Evolutionary conservation across 2,329 filamentous ascomycete genomes (phyloP), one percentile per base, ranked within the genome.

Genomic region (Drechslerella dactyloides): DNA sequence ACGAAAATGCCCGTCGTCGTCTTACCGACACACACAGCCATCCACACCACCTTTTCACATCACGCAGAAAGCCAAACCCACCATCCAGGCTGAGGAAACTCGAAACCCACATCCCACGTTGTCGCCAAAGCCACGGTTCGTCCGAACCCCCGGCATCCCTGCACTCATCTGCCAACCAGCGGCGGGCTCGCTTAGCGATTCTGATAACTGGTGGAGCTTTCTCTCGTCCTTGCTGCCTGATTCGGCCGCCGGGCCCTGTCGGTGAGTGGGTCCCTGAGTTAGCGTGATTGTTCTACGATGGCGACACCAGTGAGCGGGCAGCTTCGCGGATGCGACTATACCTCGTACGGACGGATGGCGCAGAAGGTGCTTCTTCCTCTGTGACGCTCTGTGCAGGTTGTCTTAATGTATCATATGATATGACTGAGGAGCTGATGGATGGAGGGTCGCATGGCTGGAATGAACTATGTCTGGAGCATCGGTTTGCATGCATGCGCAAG

Each of bases 261-360:
- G 8, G 15, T 21, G 15, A 19, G 44, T 48, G 44, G 44, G 17
- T 5, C 44, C 17, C 10, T 19, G 11, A 19, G 44, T 11, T 48
- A 48, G 44, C 44, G 44, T 48, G 44, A 48, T 48, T 48, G 44
- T 11, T 44, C 44, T 48, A 2, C 17, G 19, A 48, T 48, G 44
- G 44, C 44, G 44, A 48, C 44, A 48, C 44, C 44, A 48, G 44
- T 48, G 11, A 48, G 21, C 44, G 44, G 2, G 19, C 44, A 4
- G 11, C 44, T 8, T 23, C n/a, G 40, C 40, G 44, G 19, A 15
- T 19, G 44, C 15, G 6, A 17, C 44, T 48, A 48, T 48, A 19
- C 44, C 21, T 48, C 15, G 21, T 48, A 19, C 44, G 44, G n/a
- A n/a, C n/a, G n/a, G n/a, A n/a, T n/a, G n/a, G n/a, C n/a, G n/a